Evolutionary conservation across 768 basidiomycete genomes (phyloP).

Genomic region (Mycena epipterygia): DNA sequence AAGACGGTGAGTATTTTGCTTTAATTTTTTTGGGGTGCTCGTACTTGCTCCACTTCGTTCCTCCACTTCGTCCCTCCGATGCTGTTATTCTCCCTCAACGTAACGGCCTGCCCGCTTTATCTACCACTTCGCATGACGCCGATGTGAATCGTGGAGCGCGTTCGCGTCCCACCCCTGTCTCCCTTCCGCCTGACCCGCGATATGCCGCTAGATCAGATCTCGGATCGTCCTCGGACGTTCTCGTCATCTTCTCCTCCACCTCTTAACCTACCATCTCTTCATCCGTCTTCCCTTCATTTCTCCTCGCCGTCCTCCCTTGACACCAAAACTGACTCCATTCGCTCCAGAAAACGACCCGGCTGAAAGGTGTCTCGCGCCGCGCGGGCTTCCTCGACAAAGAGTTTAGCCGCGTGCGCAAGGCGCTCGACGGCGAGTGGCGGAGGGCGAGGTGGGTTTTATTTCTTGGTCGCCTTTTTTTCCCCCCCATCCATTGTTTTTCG

Average conservation of each 20-base stretch:
- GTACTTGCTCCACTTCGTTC: neutral
- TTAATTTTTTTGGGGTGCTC: neutral
- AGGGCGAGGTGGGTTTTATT: slow-evolving; percentile 36
- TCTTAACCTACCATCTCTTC: neutral
- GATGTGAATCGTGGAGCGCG: too few relatives aligned
- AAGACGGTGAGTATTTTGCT: slow-evolving; percentile 49
- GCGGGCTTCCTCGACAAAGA: slow-evolving; percentile 55
- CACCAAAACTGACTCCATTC: neutral
- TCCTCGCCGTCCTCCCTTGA: neutral
- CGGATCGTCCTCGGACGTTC: too few relatives aligned
- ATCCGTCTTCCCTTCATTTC: neutral
- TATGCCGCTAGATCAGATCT: too few relatives aligned
- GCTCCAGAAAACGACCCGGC: slow-evolving; percentile 24
- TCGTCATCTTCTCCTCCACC: too few relatives aligned
- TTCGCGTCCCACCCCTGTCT: too few relatives aligned
- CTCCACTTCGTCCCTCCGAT: neutral
- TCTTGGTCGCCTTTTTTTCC: too few relatives aligned
- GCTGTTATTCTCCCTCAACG: too few relatives aligned
- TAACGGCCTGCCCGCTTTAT: too few relatives aligned
- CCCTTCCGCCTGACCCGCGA: too few relatives aligned
- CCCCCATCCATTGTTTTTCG: too few relatives aligned
- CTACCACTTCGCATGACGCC: too few relatives aligned
- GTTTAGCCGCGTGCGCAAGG: slow-evolving; percentile 56
- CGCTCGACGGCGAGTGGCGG: slow-evolving; percentile 59
- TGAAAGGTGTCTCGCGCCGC: slow-evolving; percentile 47